Conservation (phyloP, 495 filamentous ascomycete genomes). For the Bathelium albidoporum region DNA sequence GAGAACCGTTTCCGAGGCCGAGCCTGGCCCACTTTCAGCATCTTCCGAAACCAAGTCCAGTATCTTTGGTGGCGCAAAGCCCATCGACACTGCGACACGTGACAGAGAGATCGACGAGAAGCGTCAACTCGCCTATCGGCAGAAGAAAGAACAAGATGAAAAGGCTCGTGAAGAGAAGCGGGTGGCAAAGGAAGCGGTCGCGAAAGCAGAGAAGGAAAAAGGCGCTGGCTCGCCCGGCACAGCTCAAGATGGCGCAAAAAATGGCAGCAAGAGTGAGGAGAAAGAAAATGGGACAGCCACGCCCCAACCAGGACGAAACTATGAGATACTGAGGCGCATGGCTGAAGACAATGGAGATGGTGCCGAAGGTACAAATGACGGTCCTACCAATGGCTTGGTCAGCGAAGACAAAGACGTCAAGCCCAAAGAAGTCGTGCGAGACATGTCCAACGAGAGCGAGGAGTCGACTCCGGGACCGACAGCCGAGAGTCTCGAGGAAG, state of each 20-base stretch:
- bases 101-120: slow-evolving; percentile 88
- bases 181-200: slow-evolving; percentile 42
- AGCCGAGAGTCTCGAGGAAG: slow-evolving; percentile 20
- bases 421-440: slow-evolving; percentile 27
- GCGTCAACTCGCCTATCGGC: slow-evolving; percentile 56
- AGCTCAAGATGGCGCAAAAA: slow-evolving; percentile 14
- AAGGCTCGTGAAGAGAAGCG: slow-evolving; percentile 68
- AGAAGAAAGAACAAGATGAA: slow-evolving; percentile 82
- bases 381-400: slow-evolving; percentile 28
- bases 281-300: slow-evolving; percentile 27
- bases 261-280: slow-evolving; percentile 8
- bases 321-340: slow-evolving; percentile 28
- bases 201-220: slow-evolving; percentile 26
- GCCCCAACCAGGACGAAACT: slow-evolving; percentile 17
- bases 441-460: slow-evolving; percentile 7
- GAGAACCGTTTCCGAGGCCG: slow-evolving; percentile 70
- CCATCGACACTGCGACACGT: slow-evolving; percentile 77
- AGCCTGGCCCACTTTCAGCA: slow-evolving; percentile 41
- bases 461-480: slow-evolving; percentile 11
- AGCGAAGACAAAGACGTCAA: slow-evolving; percentile 31
- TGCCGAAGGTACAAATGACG: slow-evolving; percentile 20
- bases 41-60: slow-evolving; percentile 66
- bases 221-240: slow-evolving; percentile 11
- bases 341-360: slow-evolving; percentile 18
- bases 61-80: slow-evolving; percentile 82